Conservation (phyloP, 495 filamentous ascomycete species). For the Penicillium cinerascens region DNA sequence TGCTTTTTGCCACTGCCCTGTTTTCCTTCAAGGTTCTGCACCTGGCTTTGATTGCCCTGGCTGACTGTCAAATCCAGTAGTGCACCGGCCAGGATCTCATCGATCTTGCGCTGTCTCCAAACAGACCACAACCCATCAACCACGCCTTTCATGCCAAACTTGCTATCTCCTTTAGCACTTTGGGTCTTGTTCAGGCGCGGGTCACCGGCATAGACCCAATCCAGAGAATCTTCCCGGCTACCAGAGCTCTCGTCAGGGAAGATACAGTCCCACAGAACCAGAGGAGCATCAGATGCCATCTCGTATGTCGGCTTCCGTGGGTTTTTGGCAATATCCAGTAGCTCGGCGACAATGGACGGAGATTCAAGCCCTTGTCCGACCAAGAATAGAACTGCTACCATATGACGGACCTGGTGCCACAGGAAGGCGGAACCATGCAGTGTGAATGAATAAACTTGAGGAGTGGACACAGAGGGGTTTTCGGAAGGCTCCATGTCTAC, state of each 20-base stretch:
- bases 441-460: slow-evolving; percentile 80
- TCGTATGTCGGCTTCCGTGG: slow-evolving; percentile 77
- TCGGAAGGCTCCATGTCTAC: slow-evolving; percentile 18
- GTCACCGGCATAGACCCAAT: slow-evolving; percentile 76
- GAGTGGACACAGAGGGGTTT: slow-evolving; percentile 17
- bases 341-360: slow-evolving; percentile 63
- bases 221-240: slow-evolving; percentile 57
- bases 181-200: slow-evolving; percentile 31
- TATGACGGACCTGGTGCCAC: slow-evolving; percentile 96
- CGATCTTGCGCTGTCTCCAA: slow-evolving; percentile 84
- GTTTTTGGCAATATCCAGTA: slow-evolving; percentile 67
- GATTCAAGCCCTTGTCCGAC: slow-evolving; percentile 87
- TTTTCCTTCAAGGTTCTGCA: slow-evolving; percentile 20
- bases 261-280: slow-evolving; percentile 93
- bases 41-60: slow-evolving; percentile 42
- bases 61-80: slow-evolving; percentile 60
- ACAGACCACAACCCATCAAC: slow-evolving; percentile 71
- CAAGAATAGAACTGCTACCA: slow-evolving; percentile 81
- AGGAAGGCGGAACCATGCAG: slow-evolving; percentile 90
- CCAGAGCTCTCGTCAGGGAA: slow-evolving; percentile 62
- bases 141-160: slow-evolving; percentile 63
- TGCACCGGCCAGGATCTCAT: slow-evolving; percentile 71
- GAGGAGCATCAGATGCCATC: slow-evolving; percentile 82
- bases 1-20: slow-evolving; percentile 22
- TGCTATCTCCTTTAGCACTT: slow-evolving; percentile 41